phyloP scores from a whole-genome alignment of 805 yeast genomes.

The Yamadazyma insecticola region DNA sequence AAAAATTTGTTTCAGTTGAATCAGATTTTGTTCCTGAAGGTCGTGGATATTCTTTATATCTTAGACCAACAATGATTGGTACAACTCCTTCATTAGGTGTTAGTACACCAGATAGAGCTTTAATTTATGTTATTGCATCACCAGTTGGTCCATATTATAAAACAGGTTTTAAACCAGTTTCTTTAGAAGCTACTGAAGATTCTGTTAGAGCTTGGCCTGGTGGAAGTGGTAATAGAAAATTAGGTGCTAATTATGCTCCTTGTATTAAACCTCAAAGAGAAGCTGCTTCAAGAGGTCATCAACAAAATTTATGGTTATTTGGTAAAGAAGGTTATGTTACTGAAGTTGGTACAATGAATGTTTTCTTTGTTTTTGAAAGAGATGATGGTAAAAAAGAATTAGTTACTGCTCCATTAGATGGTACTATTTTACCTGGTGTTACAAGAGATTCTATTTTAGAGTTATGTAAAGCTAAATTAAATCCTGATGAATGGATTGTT shows the following conservation, averaged over 20 bases:
- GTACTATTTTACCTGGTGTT: slow-evolving; percentile 95
- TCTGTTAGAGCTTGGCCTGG: slow-evolving; percentile 99
- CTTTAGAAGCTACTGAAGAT: slow-evolving; percentile 89
- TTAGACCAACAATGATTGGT: slow-evolving; percentile 95
- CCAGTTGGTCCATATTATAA: slow-evolving; percentile 93
- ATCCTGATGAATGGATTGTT: slow-evolving; percentile 73
- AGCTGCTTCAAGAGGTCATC: slow-evolving; percentile 89
- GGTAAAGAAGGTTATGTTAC: slow-evolving; percentile 84
- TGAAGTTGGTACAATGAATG: slow-evolving; percentile 98
- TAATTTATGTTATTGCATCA: slow-evolving; percentile 81
- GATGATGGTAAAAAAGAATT: slow-evolving; percentile 85
- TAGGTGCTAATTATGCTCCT: slow-evolving; percentile 98
- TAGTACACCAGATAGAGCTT: slow-evolving; percentile 72
- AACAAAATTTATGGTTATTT: slow-evolving; percentile 94
- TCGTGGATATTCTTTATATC: slow-evolving; percentile 84
- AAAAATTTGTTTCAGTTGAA: slow-evolving; percentile 72
- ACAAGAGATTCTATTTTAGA: slow-evolving; percentile 85
- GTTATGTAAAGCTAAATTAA: slow-evolving; percentile 72
- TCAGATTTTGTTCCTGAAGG: slow-evolving; percentile 76
- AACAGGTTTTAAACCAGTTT: slow-evolving; percentile 94
- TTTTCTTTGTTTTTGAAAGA: slow-evolving; percentile 78
- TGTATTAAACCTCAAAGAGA: slow-evolving; percentile 85
- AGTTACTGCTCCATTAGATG: slow-evolving; percentile 95
- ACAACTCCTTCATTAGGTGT: slow-evolving; percentile 89
- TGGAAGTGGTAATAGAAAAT: slow-evolving; percentile 93